phyloP scores from a whole-genome alignment of 2,329 filamentous ascomycete species.

The Gremmenia infestans region DNA sequence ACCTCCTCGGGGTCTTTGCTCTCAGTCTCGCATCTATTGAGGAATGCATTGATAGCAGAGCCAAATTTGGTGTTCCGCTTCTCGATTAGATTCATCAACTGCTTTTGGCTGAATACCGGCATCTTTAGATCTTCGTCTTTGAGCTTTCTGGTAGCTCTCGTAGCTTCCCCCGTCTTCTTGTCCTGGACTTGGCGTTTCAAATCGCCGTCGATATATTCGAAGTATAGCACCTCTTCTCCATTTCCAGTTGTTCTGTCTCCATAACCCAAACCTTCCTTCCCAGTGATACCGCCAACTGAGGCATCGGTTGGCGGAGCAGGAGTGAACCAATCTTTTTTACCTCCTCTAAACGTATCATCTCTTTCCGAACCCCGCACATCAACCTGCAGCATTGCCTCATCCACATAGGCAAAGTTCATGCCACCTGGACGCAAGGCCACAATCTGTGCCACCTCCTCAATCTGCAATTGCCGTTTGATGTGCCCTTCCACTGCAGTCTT shows the following conservation, averaged over 20 bases:
- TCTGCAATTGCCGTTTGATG: constrained; percentile 61
- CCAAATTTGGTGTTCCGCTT: constrained; percentile 82
- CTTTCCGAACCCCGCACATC: constrained; percentile 65
- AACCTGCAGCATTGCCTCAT: constrained; percentile 76
- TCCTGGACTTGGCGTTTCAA: constrained; percentile 73
- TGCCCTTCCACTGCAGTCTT: constrained; percentile 80
- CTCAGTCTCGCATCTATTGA: constrained; percentile 66
- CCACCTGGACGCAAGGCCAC: constrained; percentile 71
- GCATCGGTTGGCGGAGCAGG: constrained; percentile 48
- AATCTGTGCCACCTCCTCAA: constrained; percentile 80
- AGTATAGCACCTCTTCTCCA: constrained; percentile 69
- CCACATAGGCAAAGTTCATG: constrained; percentile 80
- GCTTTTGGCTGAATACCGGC: constrained; percentile 88
- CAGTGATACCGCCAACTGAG: constrained; percentile 53
- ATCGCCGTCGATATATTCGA: constrained; percentile 91
- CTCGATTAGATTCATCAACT: constrained; percentile 84
- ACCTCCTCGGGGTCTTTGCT: constrained; percentile 61
- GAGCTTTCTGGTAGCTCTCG: constrained; percentile 61
- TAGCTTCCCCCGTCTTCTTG: constrained; percentile 68
- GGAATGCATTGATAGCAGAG: constrained; percentile 69
- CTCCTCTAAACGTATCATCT: constrained; percentile 59
- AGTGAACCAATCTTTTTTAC: constrained; percentile 45
- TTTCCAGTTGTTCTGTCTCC: constrained; percentile 32
- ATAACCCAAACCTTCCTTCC: constrained; percentile 38
- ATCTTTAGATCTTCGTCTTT: constrained; percentile 79